Evolutionary conservation across 192 early-diverging fungal genomes (phyloP), one percentile per base, ranked within the genome.

Genomic region (Coemansia sp.): DNA sequence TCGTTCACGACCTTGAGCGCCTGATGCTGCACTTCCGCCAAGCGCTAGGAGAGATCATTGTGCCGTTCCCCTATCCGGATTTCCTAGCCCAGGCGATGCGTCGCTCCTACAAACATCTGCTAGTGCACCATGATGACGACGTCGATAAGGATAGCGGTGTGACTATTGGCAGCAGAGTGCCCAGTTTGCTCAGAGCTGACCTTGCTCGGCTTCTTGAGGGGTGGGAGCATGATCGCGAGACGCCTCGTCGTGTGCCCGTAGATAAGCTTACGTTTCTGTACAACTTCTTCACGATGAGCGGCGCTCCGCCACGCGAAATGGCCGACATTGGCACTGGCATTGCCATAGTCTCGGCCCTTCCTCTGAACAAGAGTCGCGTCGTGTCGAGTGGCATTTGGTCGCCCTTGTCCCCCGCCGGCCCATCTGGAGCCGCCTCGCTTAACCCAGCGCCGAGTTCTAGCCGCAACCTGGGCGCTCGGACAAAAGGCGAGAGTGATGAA

Each of bases 171-270:
- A 43, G 24, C 31, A 71, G 68, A n/a, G 74, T 85, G 27, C 82
- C 82, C 15, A 67, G 43, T 16, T 15, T 31, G 59, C 69, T 85
- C 24, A 52, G 74, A 29, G 60, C 66, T 18, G 77, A 85, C 24
- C 46, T 79, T 44, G 42, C 54, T 12, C 68, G 74, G 36, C 13
- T 85, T 10, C 68, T 85, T 41, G 77, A 79, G 29, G 82, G 78
- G 29, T 85, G 82, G 82, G 74, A 73, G 47, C 66, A 76, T 44
- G 82, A 79, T 60, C 42, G 72, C 31, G 73, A 85, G 70, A 70
- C 75, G 0, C 69, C 74, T 27, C 66, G 71, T 15, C 77, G 78
- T 10, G 46, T 85, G 47, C 77, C 77, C 4, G 59, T 85, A 29
- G 82, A 79, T 46, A 54, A 46, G 31, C 44, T 79, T 70, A 63